Evolutionary conservation across 148 eudicot species (phyloP).

Genomic region (Hydrangea macrophylla): DNA sequence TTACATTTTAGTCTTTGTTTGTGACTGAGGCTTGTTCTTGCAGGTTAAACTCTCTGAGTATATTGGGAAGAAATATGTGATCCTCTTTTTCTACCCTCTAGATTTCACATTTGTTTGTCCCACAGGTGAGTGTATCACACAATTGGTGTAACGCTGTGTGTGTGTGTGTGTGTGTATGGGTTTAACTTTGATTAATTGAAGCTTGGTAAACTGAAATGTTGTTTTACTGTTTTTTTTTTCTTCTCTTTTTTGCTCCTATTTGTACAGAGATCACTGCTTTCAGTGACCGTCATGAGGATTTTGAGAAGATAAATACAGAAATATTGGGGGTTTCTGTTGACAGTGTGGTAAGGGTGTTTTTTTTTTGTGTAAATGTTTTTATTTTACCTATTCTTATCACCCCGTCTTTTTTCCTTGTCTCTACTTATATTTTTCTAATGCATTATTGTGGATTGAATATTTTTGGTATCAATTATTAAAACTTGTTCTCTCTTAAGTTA

Average conservation of each 20-base stretch:
- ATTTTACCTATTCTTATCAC: too few relatives aligned
- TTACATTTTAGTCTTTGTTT: too few relatives aligned
- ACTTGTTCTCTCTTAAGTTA: neutral
- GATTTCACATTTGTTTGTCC: slow-evolving; percentile 99
- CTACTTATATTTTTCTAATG: neutral
- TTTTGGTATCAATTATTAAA: too few relatives aligned
- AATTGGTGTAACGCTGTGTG: neutral
- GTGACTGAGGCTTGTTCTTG: slow-evolving; percentile 15
- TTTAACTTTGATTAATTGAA: neutral
- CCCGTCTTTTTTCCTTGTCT: neutral
- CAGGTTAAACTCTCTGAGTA: slow-evolving; percentile 97
- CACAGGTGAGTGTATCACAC: slow-evolving; percentile 61
- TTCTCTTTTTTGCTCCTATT: slow-evolving; percentile 10
- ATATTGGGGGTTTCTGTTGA: slow-evolving; percentile 81
- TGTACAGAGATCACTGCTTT: slow-evolving; percentile 89
- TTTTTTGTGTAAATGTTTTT: too few relatives aligned
- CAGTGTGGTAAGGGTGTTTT: slow-evolving; percentile 98
- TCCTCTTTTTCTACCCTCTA: slow-evolving; percentile 95
- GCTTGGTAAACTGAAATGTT: slow-evolving; percentile 3
- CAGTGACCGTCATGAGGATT: slow-evolving; percentile 87
- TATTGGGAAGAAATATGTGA: slow-evolving; percentile 90
- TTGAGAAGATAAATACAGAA: slow-evolving; percentile 89
- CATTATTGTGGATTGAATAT: neutral
- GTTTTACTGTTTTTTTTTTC: neutral
- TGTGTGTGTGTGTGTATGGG: neutral